Evolutionary conservation across 805 yeast genomes (phyloP).

Genomic region (Saccharomycopsis oosterbeekiorum): DNA sequence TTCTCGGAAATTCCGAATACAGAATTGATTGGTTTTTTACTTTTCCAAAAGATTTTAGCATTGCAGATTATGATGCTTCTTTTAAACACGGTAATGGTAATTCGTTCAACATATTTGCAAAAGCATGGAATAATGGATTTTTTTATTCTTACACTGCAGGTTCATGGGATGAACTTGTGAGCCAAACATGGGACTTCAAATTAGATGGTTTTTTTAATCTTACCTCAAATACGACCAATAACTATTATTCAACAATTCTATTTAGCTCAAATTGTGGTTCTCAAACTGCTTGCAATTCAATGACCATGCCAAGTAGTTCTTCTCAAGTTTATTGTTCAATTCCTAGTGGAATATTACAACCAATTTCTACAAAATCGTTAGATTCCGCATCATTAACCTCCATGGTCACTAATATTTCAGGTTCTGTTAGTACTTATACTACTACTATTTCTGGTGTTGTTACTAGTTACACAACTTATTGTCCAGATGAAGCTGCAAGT

Average conservation of each 20-base stretch:
- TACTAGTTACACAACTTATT: conserved; percentile 8
- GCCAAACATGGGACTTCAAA: conserved; percentile 4
- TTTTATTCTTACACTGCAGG: conserved; percentile 6
- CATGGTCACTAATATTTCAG: conserved; percentile 21
- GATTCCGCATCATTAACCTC: neutral
- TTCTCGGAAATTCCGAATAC: neutral
- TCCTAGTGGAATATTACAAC: neutral
- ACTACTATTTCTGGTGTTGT: conserved; percentile 3
- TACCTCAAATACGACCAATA: neutral
- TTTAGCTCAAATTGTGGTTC: conserved; percentile 4
- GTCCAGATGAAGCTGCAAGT: conserved; percentile 2
- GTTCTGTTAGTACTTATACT: conserved; percentile 17
- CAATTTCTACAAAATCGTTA: neutral
- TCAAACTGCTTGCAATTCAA: neutral
- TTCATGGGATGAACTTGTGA: conserved; percentile 2
- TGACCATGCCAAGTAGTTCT: neutral
- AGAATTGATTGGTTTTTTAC: conserved; percentile 14
- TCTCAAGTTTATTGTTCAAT: neutral
- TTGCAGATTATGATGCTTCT: neutral
- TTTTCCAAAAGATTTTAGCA: neutral
- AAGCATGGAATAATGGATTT: conserved; percentile 8
- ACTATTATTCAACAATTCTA: neutral
- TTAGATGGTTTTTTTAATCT: neutral
- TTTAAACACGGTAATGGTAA: conserved; percentile 3
- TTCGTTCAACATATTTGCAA: conserved; percentile 5